These are phyloP conservation scores for Marasmius sp. DNA, from an alignment of 1,284 basidiomycete species.

Conservation along the genomic window DNA sequence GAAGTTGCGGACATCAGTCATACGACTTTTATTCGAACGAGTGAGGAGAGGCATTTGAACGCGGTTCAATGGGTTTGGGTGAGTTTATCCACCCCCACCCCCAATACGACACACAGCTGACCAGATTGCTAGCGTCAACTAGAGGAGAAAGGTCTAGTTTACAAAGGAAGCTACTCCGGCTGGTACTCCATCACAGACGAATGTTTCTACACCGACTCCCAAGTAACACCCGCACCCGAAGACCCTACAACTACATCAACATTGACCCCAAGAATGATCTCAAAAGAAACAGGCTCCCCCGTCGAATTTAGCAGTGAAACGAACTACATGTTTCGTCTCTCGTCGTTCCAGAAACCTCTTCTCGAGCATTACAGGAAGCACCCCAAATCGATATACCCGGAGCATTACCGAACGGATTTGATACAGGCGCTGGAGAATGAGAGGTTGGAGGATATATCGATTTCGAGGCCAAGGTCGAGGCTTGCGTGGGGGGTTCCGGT, in stretches of 20 bases:
- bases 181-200: conserved; percentile 96
- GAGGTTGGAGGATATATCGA: conserved; percentile 62
- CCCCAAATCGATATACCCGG: conserved; percentile 47
- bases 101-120: not conserved
- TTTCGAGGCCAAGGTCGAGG: conserved; percentile 78
- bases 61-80: conserved; percentile 88
- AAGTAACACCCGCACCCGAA: conserved; percentile 47
- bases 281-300: conserved; percentile 75
- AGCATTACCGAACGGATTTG: conserved; percentile 47
- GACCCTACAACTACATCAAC: conserved; percentile 18
- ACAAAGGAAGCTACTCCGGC: conserved; percentile 83
- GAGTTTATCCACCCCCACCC: conserved; percentile 23
- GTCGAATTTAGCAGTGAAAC: conserved; percentile 83
- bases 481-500: conserved; percentile 89
- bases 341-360: conserved; percentile 62
- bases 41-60: conserved; percentile 61
- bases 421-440: conserved; percentile 39
- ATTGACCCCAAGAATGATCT: conserved; percentile 36
- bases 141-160: conserved; percentile 69
- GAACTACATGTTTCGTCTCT: conserved; percentile 90
- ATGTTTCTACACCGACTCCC: conserved; percentile 82
- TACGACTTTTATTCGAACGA: conserved; percentile 83
- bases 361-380: conserved; percentile 58
- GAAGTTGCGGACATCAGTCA: conserved; percentile 63
- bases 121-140: conserved; percentile 42